Evolutionary conservation across 257 asterid species (phyloP).

Genomic region (Anisodus acutangulus): DNA sequence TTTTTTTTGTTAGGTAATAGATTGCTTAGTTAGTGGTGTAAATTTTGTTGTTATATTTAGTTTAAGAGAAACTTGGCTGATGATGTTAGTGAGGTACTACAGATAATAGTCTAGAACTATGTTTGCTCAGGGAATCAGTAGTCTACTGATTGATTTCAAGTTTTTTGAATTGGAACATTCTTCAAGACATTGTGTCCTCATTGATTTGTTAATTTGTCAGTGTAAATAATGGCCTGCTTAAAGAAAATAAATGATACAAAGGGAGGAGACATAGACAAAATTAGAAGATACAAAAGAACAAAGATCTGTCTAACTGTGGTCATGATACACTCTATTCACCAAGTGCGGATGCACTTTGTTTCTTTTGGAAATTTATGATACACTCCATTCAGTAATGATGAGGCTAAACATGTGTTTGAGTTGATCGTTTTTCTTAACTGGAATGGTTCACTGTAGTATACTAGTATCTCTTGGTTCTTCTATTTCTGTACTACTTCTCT

Average conservation of each 20-base stretch:
- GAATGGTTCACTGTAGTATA: neutral
- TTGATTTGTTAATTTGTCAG: neutral
- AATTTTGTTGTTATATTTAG: neutral
- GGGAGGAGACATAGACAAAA: neutral
- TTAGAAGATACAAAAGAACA: neutral
- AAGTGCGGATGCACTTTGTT: neutral
- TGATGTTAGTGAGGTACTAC: neutral
- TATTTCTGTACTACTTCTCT: neutral
- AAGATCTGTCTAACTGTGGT: neutral
- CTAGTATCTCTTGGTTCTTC: neutral
- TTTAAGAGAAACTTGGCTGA: neutral
- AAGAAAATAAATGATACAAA: neutral
- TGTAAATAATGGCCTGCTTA: neutral
- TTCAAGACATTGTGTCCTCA: neutral
- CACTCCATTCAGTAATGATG: conserved; percentile 9
- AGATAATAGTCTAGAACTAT: neutral
- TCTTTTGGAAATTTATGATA: neutral
- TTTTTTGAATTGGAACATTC: neutral
- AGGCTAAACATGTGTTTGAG: neutral
- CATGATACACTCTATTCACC: neutral
- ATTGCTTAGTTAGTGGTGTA: neutral
- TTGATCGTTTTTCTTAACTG: neutral
- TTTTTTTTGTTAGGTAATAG: too few relatives aligned
- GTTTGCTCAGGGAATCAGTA: neutral
- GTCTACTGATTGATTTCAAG: neutral